Evolutionary conservation across 306 rosid species (phyloP), one percentile per base, ranked within the genome.

Genomic region (Mimosa bimucronata): DNA sequence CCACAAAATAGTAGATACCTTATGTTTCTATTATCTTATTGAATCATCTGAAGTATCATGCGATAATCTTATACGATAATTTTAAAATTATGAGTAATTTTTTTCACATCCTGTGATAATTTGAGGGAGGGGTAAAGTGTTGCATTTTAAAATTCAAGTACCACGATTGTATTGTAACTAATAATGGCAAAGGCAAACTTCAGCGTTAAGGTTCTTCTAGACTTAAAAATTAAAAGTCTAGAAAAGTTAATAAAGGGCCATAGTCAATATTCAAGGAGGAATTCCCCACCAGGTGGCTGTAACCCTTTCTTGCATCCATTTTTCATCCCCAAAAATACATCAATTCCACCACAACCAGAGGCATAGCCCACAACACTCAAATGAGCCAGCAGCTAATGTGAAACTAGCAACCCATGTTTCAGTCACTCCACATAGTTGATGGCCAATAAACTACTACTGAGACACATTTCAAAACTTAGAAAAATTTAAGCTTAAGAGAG

Each of bases 361-460:
- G 42, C 68, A 62, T 28, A 30, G 37, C 41, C 68, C 37, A 11
- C 37, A 11, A 5, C 68, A 30, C 21, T 62, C 21, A 62, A 37
- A 62, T 6, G 21, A 30, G 15, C 10, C 53, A 46, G 19, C 53
- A 46, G 19, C 6, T 18, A 13, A 46, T 46, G 53, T 15, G 12
- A 46, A 15, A 46, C 46, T 31, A 9, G n/a, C n/a, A n/a, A 34
- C n/a, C 14, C 26, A 18, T 66, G 44, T 66, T 66, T 66, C 45
- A 34, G 70, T 66, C 71, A 34, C 11, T 66, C 71, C 71, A 31
- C 44, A 66, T 21, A 65, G 40, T 34, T 34, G 44, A 40, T 30
- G 11, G 9, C 30, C 50, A 40, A 40, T 6, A 21, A n/a, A n/a
- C 30, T 41, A n/a, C 53, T 25, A 23, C 34, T 21, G 15, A 5